Percentiles rank a stretch among this genome's conserved stretches.
These are phyloP conservation scores for Monosporascus sp. DNA, from an alignment of 2,329 filamentous ascomycete species.

Conservation along the genomic window DNA sequence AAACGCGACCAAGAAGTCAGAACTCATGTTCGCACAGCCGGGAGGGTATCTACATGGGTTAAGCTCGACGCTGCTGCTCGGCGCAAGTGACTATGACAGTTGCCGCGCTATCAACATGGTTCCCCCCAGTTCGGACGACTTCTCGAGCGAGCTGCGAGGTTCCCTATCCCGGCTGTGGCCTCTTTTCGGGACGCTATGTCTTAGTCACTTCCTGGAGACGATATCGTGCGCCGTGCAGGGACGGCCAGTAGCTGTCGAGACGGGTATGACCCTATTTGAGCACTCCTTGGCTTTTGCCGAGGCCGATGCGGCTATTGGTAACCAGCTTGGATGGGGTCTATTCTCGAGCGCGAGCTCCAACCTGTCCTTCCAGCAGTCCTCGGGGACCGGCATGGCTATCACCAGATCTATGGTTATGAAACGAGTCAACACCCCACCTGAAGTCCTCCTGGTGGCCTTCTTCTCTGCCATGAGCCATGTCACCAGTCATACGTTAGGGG, in stretches of 20 bases:
- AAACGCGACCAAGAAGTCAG: constrained; percentile 57
- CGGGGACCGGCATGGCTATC: constrained; percentile 41
- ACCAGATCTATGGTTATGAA: constrained; percentile 66
- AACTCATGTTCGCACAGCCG: constrained; percentile 64
- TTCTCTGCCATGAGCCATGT: constrained; percentile 88
- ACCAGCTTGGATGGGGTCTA: constrained; percentile 67
- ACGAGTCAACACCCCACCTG: constrained; percentile 81
- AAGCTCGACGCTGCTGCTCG: constrained; percentile 67
- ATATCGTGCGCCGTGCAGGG: constrained; percentile 85
- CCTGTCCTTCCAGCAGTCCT: constrained; percentile 38
- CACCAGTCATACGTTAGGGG: constrained; percentile 74
- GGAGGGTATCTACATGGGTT: constrained; percentile 67
- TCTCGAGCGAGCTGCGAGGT: constrained; percentile 55
- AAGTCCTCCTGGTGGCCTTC: constrained; percentile 79
- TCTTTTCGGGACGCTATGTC: constrained; percentile 62
- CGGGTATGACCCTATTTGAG: constrained; percentile 94
- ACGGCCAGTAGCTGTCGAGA: constrained; percentile 72
- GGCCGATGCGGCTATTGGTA: constrained; percentile 81
- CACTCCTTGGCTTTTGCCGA: constrained; percentile 95
- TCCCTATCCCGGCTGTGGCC: constrained; percentile 76
- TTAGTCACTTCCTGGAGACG: constrained; percentile 86
- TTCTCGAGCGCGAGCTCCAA: constrained; percentile 46
- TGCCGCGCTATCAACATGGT: constrained; percentile 74
- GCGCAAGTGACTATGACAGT: constrained; percentile 67
- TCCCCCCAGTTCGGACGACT: constrained; percentile 46